Evolutionary conservation across 345 rosid genomes (phyloP), one percentile per base, ranked within the genome.

Genomic region (Euphorbia lathyris): DNA sequence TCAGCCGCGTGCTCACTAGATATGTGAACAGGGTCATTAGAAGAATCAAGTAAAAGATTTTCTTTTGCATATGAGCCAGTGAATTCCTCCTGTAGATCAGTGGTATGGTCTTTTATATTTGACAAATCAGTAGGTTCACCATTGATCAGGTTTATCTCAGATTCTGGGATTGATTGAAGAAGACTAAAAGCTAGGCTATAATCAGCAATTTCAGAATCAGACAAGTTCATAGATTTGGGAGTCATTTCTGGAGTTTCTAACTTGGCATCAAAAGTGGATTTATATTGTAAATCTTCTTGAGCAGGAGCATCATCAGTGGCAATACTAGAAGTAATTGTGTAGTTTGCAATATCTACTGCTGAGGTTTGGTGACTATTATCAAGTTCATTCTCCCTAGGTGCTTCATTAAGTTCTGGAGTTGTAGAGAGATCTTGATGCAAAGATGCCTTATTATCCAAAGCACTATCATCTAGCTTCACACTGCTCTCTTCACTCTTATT

Each of bases 321-420:
- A 76, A 78, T 76, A 62, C 71, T 23, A 52, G 42, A 77, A 72
- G 66, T 74, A 51, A 76, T 52, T 60, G 80, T 25, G 64, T 63
- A 26, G 14, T 67, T 56, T 42, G 68, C 76, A 75, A 67, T 68
- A 38, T 55, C 85, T 23, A 25, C 57, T 23, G 82, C 58, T 9
- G 68, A 67, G 23, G 23, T 48, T 38, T 72, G 86, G 30, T 65
- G 52, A 48, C 66, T 81, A 68, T 74, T 58, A 58, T 66, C 75
- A 47, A 60, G 63, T 70, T 57, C 65, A 80, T 73, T 63, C 70
- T 81, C 84, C 40, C 67, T 64, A 8, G 76, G 51, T 47, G 70
- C 76, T 52, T 81, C 87, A 71, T 79, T 61, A 76, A 50, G 75
- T 83, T 74, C 81, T 9, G 76, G 50, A 73, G 82, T 67, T 30